These are phyloP conservation scores for Phaeosphaeriaceae sp. DNA, from an alignment of 2,329 filamentous ascomycete species.

Conservation along the genomic window DNA sequence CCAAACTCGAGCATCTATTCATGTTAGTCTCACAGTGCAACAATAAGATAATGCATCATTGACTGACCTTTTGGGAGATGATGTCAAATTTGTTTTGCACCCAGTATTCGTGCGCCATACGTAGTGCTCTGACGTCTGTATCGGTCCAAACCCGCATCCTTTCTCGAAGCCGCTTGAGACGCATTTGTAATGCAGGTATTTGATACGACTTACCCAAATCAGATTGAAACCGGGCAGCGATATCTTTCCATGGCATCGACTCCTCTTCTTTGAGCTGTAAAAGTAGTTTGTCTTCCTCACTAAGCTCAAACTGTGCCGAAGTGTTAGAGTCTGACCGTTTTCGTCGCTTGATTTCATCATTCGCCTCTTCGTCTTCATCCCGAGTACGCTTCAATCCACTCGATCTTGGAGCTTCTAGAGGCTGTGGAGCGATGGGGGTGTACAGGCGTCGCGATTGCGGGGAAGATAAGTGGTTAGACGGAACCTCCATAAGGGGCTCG, in stretches of 20 bases:
- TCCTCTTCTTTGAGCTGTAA: constrained; percentile 60
- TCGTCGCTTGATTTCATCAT: constrained; percentile 47
- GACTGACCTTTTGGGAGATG: constrained; percentile 56
- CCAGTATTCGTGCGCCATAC: constrained; percentile 60
- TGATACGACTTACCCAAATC: constrained; percentile 58
- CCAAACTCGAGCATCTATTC: constrained; percentile 60
- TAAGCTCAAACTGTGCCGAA: constrained; percentile 50
- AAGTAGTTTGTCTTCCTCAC: constrained; percentile 59
- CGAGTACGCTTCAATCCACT: constrained; percentile 45
- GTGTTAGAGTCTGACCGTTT: constrained; percentile 49
- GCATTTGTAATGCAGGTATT: constrained; percentile 62
- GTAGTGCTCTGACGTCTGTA: constrained; percentile 57
- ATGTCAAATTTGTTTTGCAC: constrained; percentile 61
- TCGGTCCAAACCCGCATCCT: constrained; percentile 60
- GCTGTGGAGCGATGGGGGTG: constrained; percentile 54
- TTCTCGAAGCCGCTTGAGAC: constrained; percentile 59
- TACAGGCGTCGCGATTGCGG: constrained; percentile 52
- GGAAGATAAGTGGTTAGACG: constrained; percentile 31
- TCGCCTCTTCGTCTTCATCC: constrained; percentile 45
- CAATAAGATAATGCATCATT: too few species aligned
- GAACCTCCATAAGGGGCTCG: constrained; percentile 38
- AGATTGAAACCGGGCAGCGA: constrained; percentile 57
- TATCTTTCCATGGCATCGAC: constrained; percentile 61
- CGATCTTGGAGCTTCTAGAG: constrained; percentile 39
- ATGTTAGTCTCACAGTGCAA: constrained; percentile 14